Evolutionary conservation across 2,329 filamentous ascomycete species (phyloP), one percentile per base, ranked within the genome.

Genomic region (Monilinia aucupariae): DNA sequence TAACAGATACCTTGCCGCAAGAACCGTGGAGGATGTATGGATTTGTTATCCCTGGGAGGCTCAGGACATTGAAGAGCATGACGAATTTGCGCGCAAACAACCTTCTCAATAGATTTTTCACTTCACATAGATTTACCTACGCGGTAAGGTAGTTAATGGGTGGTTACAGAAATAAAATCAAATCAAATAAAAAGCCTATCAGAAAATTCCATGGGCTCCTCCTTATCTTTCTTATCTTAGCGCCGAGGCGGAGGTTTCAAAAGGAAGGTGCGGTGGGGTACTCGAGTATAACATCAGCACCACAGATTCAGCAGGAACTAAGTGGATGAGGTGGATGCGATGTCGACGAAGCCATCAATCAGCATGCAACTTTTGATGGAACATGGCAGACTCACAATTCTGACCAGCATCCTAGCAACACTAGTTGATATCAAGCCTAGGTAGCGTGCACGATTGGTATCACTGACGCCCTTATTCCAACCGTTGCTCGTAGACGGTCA

Each of bases 31-130:
- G n/a, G 93, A 99, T 77, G 88, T 92, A 68, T 99, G 94, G 94
- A 97, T 97, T 75, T 96, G 91, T 82, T 99, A 99, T 78, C 94
- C 94, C 20, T 99, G 94, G 94, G 94, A 97, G 80, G 94, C 94
- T 50, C 88, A 78, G 41, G 90, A 97, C 75, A 97, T 97, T 73
- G 91, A 96, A 34, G 90, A 92, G 82, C 93, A 97, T 75, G 93
- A 97, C 77, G 77, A 79, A 65, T 75, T 87, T 64, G 89, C 91
- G 22, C 78, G 50, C 17, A 68, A 72, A 32, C 60, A 73, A 59
- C 43, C 68, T 41, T 52, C 64, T 22, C 66, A 63, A 43, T 69
- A 68, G 48, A 52, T 22, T 34, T n/a, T 41, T 41, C 13, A 39
- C 8, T 22, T 22, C 15, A 39, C 17, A 25, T 47, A 58, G 43